Evolutionary conservation across 2,329 filamentous ascomycete species (phyloP).

Genomic region (Arthrinium phaeospermum): DNA sequence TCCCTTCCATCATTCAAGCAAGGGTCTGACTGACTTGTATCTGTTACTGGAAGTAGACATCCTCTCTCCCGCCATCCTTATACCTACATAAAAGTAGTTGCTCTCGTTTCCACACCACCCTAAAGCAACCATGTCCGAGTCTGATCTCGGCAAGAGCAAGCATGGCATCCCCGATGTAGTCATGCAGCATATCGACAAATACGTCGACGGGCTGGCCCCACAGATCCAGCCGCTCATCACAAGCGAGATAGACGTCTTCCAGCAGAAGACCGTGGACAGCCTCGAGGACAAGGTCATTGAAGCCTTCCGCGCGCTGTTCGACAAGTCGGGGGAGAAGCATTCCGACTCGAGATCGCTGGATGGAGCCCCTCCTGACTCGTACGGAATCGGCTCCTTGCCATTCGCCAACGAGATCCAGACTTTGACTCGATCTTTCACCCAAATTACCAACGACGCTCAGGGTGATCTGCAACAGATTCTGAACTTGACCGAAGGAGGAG

Average conservation of each 20-base stretch:
- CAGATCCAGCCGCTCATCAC: conserved; percentile 54
- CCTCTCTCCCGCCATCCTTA: not conserved
- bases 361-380: conserved; percentile 45
- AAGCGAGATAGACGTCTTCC: conserved; percentile 49
- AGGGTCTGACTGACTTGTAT: not conserved
- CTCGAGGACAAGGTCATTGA: conserved; percentile 51
- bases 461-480: conserved; percentile 52
- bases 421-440: conserved; percentile 47
- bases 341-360: conserved; percentile 36
- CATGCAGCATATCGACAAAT: conserved; percentile 51
- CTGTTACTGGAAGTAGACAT: conserved; percentile 2
- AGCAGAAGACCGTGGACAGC: conserved; percentile 51
- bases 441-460: conserved; percentile 46
- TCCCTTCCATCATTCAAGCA: not conserved
- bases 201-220: conserved; percentile 52
- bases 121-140: not conserved
- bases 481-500: conserved; percentile 48
- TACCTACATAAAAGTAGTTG: not conserved
- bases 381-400: conserved; percentile 47
- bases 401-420: conserved; percentile 53
- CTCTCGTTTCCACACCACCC: not conserved
- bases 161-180: conserved; percentile 45
- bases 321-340: conserved; percentile 36
- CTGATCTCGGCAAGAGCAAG: conserved; percentile 6
- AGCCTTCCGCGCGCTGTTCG: conserved; percentile 51